Evolutionary conservation across 73 alveolate genomes (phyloP).

Genomic region (Paramecium pentaurelia): DNA sequence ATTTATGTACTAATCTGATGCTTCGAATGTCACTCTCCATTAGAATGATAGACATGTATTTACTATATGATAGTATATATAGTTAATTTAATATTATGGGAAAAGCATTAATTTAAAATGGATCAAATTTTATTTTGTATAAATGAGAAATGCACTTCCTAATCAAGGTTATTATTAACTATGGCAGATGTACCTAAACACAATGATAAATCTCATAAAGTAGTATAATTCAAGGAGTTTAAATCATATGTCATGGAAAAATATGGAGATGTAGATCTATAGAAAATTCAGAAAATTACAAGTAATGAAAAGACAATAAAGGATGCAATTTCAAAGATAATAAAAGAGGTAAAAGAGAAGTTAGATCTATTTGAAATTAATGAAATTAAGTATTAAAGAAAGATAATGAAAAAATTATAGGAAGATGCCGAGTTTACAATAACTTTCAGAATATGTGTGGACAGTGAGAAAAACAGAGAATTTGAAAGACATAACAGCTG

Average conservation of each 20-base stretch:
- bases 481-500: neutral
- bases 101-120: neutral
- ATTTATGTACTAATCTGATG: neutral
- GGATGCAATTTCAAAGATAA: neutral
- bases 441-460: neutral
- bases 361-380: neutral
- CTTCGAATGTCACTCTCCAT: conserved; percentile 16
- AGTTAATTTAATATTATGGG: conserved; percentile 10
- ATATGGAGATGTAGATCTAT: neutral
- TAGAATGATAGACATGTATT: neutral
- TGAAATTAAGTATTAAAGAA: neutral
- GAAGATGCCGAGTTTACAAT: neutral
- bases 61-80: neutral
- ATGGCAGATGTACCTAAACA: conserved; percentile 44
- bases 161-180: neutral
- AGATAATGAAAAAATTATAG: neutral
- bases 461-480: conserved; percentile 13
- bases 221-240: neutral
- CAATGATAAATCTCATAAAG: conserved; percentile 19
- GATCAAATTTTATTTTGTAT: conserved; percentile 10
- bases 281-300: neutral
- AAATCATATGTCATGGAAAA: neutral
- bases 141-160: neutral
- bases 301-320: neutral
- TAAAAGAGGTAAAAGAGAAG: neutral